Evolutionary conservation across 108 stramenopile species (phyloP), one percentile per base, ranked within the genome.

Genomic region (Seminavis robusta): DNA sequence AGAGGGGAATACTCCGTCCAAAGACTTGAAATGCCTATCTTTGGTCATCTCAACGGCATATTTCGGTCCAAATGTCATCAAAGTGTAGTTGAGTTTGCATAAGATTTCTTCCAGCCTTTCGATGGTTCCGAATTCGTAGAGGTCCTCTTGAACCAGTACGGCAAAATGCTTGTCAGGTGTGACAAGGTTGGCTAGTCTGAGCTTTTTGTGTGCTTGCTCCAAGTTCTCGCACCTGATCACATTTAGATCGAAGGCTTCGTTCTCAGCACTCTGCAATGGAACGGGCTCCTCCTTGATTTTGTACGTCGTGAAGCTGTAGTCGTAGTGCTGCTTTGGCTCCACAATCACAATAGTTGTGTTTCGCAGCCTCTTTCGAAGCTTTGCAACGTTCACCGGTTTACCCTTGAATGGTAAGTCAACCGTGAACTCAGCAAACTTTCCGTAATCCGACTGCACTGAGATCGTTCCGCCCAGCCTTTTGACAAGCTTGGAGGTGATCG

Each of bases 401-500:
- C 4, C 1, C 9, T 23, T 16, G 25, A 67, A 55, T 13, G 76
- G 70, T 28, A 77, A 47, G 43, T 71, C 67, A 15, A 77, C 76
- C n/a, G 65, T 59, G 39, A 78, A 78, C 36, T 65, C 53, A 3
- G 79, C 38, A 33, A 23, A 68, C 23, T 59, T 43, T 9, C 61
- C 79, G 20, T 38, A 23, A 31, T 59, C 62, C 4, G 61, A 64
- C 44, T 74, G 73, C 28, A 80, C 37, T 19, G 40, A 47, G 29
- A 80, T 68, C 5, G 27, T 60, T 16, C 79, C 79, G 23, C 79
- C 79, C 4, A 80, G 52, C 8, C 47, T 31, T 20, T 80, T 26
- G 1, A 80, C 73, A 13, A 80, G 67, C 33, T 71, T 67, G 24
- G 59, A 56, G 1, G 79, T 68, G 39, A 75, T 75, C 41, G 70